Conservation (phyloP, 2,329 filamentous ascomycete genomes). For the Diaporthe sp. region DNA sequence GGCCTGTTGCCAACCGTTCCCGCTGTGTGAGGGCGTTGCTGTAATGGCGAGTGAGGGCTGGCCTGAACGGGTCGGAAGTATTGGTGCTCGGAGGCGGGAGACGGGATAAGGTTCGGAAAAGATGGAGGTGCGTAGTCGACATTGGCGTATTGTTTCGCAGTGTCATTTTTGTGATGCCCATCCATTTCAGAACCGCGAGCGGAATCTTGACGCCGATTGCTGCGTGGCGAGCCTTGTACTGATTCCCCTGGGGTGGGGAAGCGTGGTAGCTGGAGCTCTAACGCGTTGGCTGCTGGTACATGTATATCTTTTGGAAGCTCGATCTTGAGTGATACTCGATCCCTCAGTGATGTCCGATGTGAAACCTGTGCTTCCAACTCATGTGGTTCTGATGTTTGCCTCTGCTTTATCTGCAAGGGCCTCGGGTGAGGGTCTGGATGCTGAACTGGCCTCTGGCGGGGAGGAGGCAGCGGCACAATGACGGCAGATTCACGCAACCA, state of each 20-base stretch:
- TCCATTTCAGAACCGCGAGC: slow-evolving; percentile 64
- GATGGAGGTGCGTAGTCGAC: slow-evolving; percentile 53
- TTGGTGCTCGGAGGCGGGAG: slow-evolving; percentile 66
- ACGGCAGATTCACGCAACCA: slow-evolving; percentile 36
- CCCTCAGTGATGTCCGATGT: slow-evolving; percentile 62
- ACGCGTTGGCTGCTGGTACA: slow-evolving; percentile 59
- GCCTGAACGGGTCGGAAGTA: slow-evolving; percentile 73
- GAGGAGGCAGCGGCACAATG: slow-evolving; percentile 30
- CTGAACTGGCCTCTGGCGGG: slow-evolving; percentile 12
- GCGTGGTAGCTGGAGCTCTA: slow-evolving; percentile 50
- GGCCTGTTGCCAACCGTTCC: slow-evolving; percentile 52
- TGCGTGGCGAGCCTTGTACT: slow-evolving; percentile 29
- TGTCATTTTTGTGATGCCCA: slow-evolving; percentile 51
- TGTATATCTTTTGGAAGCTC: slow-evolving; percentile 66
- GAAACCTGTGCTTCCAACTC: slow-evolving; percentile 41
- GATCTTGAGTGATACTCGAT: slow-evolving; percentile 67
- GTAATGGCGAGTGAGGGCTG: slow-evolving; percentile 73
- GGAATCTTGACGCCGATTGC: slow-evolving; percentile 58
- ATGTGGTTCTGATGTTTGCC: slow-evolving; percentile 40
- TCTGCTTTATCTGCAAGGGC: slow-evolving; percentile 36
- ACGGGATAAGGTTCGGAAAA: slow-evolving; percentile 56
- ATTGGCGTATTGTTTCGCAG: slow-evolving; percentile 39
- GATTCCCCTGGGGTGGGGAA: slow-evolving; percentile 31
- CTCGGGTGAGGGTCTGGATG: slow-evolving; percentile 24
- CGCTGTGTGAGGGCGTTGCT: slow-evolving; percentile 69